These are phyloP conservation scores for Physcomitrium patens DNA, from an alignment of 225 moss, liverwort and hornwort species.

Conservation along the genomic window DNA sequence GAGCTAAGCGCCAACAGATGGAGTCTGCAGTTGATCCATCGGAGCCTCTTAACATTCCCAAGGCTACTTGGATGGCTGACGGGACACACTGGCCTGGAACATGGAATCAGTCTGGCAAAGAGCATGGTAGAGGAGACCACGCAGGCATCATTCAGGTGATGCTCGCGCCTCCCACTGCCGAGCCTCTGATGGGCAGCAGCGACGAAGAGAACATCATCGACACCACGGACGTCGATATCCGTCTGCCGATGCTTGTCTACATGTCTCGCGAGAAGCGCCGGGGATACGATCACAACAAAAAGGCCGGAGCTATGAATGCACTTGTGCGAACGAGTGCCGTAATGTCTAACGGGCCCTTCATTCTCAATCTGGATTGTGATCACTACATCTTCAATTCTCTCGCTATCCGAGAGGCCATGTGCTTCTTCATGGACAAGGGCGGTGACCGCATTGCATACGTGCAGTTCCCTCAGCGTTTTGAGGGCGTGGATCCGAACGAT, in stretches of 20 bases:
- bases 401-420: constrained; percentile 83
- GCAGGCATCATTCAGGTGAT: constrained; percentile 90
- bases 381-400: constrained; percentile 80
- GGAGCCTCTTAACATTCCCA: constrained; percentile 64
- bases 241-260: constrained; percentile 93
- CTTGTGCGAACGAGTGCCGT: constrained; percentile 90
- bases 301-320: constrained; percentile 99
- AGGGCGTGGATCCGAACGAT: constrained; percentile 83
- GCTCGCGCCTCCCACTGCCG: constrained; percentile 73
- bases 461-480: constrained; percentile 90
- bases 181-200: constrained; percentile 72
- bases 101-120: constrained; percentile 67
- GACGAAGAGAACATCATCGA: constrained; percentile 79
- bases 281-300: constrained; percentile 96
- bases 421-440: constrained; percentile 96
- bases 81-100: constrained; percentile 88
- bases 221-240: constrained; percentile 74
- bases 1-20: constrained; percentile 70
- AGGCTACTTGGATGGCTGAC: constrained; percentile 88
- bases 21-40: constrained; percentile 69
- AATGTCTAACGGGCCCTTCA: constrained; percentile 94
- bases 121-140: constrained; percentile 79
- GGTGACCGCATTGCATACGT: constrained; percentile 88
- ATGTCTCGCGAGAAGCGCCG: constrained; percentile 96
- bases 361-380: constrained; percentile 97